A percentile compares a stretch with the other conserved stretches of the same genome.
Conservation (phyloP, 2,329 filamentous ascomycete genomes). For the Aspergillus novoparasiticus region DNA sequence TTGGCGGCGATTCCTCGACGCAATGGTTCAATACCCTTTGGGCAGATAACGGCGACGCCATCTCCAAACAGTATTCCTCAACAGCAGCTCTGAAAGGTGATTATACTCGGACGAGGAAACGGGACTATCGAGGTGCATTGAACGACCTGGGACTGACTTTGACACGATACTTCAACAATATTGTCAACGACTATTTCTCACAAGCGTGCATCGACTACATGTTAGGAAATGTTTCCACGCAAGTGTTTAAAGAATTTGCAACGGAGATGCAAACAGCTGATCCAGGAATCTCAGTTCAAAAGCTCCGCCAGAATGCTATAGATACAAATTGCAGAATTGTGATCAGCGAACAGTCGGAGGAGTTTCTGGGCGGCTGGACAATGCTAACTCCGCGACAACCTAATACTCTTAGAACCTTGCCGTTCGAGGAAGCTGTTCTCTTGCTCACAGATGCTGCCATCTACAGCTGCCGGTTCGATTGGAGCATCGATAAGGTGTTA, state of each 20-base stretch:
- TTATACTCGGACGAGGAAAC: slow-evolving; percentile 87
- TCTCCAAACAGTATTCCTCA: slow-evolving; percentile 93
- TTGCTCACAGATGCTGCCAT: slow-evolving; percentile 82
- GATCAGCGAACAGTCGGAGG: slow-evolving; percentile 78
- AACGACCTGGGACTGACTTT: slow-evolving; percentile 90
- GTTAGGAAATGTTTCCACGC: slow-evolving; percentile 80
- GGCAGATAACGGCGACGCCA: slow-evolving; percentile 96
- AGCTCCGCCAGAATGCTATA: slow-evolving; percentile 84
- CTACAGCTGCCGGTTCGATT: slow-evolving; percentile 91
- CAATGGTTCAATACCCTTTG: slow-evolving; percentile 95
- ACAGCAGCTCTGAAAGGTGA: slow-evolving; percentile 96
- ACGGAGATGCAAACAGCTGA: slow-evolving; percentile 91
- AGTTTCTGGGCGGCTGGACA: slow-evolving; percentile 87
- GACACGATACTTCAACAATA: slow-evolving; percentile 74
- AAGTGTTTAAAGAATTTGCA: slow-evolving; percentile 93
- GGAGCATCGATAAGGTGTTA: slow-evolving; percentile 91
- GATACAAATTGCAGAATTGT: slow-evolving; percentile 86
- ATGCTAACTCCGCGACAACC: slow-evolving; percentile 74
- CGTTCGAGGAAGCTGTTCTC: slow-evolving; percentile 86
- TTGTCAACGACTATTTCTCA: slow-evolving; percentile 96
- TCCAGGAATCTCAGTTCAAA: slow-evolving; percentile 81
- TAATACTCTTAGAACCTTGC: slow-evolving; percentile 68
- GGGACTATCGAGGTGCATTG: slow-evolving; percentile 86
- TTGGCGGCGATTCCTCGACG: slow-evolving; percentile 75
- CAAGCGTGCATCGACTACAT: slow-evolving; percentile 95